Evolutionary conservation across 805 yeast genomes (phyloP).

Genomic region (Metschnikowia vanudenii): DNA sequence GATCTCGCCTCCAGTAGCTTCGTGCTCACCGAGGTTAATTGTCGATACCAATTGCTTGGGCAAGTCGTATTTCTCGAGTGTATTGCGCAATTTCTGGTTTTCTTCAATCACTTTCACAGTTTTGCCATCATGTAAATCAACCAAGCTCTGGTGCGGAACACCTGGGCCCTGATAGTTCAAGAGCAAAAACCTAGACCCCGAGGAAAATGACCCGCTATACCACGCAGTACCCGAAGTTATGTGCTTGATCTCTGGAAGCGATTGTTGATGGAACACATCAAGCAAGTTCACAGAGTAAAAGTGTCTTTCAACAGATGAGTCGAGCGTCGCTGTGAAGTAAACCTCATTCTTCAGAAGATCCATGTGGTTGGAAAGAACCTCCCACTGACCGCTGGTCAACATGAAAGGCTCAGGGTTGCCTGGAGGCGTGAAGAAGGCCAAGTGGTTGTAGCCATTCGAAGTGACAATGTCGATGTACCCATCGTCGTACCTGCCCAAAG

Average conservation of each 20-base stretch:
- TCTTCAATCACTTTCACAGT: slow-evolving; percentile 44
- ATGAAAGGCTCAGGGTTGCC: slow-evolving; percentile 44
- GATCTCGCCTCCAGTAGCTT: slow-evolving; percentile 43
- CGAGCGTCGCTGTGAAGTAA: slow-evolving; percentile 70
- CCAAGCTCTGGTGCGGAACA: slow-evolving; percentile 73
- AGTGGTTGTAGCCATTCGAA: slow-evolving; percentile 62
- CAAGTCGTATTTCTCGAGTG: slow-evolving; percentile 46
- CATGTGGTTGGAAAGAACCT: slow-evolving; percentile 51
- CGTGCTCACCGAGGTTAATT: slow-evolving; percentile 51
- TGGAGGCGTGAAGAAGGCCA: slow-evolving; percentile 82
- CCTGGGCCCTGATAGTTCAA: slow-evolving; percentile 76
- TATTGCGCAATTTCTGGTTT: slow-evolving; percentile 43
- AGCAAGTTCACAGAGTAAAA: slow-evolving; percentile 63
- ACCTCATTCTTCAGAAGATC: slow-evolving; percentile 43
- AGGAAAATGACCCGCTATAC: slow-evolving; percentile 70
- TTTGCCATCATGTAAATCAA: slow-evolving; percentile 38
- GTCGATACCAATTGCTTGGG: slow-evolving; percentile 59
- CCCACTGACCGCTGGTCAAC: slow-evolving; percentile 78
- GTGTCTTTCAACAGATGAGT: slow-evolving; percentile 81
- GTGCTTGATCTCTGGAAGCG: slow-evolving; percentile 24
- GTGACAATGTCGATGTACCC: slow-evolving; percentile 81
- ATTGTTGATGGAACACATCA: slow-evolving; percentile 41
- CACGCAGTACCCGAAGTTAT: slow-evolving; percentile 49
- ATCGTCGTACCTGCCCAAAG: slow-evolving; percentile 37
- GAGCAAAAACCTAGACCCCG: slow-evolving; percentile 71